Base-by-base conservation (phyloP, 2,329 filamentous ascomycete species). In the Golovinomyces cichoracearum region DNA sequence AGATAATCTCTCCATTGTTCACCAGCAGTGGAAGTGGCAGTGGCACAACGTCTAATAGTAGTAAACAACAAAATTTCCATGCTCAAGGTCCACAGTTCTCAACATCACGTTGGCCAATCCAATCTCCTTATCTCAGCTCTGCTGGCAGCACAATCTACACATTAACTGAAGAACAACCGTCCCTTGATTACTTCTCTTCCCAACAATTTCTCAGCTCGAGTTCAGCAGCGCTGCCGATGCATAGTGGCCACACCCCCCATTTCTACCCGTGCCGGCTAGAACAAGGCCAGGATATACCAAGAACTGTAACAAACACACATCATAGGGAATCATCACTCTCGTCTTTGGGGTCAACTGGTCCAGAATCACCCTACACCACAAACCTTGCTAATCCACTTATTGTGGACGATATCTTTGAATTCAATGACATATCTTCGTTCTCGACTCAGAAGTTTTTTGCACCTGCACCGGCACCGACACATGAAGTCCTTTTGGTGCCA, bases 301-400 rank as follows among this genome's bases (percentile, higher is more conserved):
- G 55, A 26, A 61, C 60, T 17, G 53, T 54, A 13, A 56, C 57
- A 17, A 55, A 57, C 51, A 49, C 52, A 22, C 74, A 78, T 56
- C 67, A 77, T 42, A 69, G 74, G 54, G 73, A 77, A 53, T 72
- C 73, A 1, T 77, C 73, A 5, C 62, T 74, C 33, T 77, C 74
- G 0, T 77, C 74, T 0, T 56, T 76, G 37, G 72, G 71, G 10
- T 77, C 74, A 0, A 66, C 70, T 31, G 72, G 70, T n/a, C 74
- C 74, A 17, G 65, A 68, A 0, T 78, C 74, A 17, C 73, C 74
- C 3, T 77, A 67, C 58, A 68, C 66, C 35, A 63, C 68, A 50
- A 73, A 66, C 56, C 69, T 65, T 1, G 67, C 71, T 33, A 72
- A 75, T 52, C 73, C 73, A 2, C 71, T 74, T 7, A 73, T 78